These are phyloP conservation scores for Leishmania tarentolae DNA, from an alignment of 208 protist genomes.

Conservation along the genomic window DNA sequence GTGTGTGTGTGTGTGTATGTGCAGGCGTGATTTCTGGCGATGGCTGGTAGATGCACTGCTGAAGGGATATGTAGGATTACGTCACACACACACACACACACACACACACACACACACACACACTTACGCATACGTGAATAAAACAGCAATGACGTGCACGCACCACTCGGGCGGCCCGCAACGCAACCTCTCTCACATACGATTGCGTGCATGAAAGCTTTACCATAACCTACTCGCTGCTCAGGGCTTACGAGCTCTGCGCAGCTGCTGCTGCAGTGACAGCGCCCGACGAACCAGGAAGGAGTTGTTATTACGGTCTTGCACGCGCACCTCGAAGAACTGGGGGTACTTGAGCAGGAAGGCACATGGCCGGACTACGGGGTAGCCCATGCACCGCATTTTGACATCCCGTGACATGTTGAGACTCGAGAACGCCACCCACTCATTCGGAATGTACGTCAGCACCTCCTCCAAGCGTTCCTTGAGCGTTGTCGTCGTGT, in stretches of 20 bases:
- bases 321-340: conserved; percentile 65
- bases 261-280: conserved; percentile 39
- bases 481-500: conserved; percentile 1
- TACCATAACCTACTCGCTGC: neutral
- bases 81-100: neutral
- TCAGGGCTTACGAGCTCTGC: neutral
- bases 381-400: conserved; percentile 64
- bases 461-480: conserved; percentile 51
- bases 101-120: too few species aligned
- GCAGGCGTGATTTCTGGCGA: neutral
- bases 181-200: neutral
- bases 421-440: conserved; percentile 37
- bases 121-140: too few species aligned
- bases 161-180: neutral
- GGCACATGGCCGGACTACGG: conserved; percentile 22
- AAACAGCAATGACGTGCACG: neutral
- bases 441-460: conserved; percentile 73
- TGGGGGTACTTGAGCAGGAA: conserved; percentile 65
- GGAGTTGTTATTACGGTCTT: conserved; percentile 13
- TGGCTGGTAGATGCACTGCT: neutral
- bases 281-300: conserved; percentile 61
- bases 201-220: neutral
- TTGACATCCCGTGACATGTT: conserved; percentile 57
- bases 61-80: neutral
- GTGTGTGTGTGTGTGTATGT: neutral